Percentiles rank a stretch among this genome's conserved stretches.
phyloP scores from a whole-genome alignment of 176 grass and related monocot genomes.

The Neostapfia colusana region DNA sequence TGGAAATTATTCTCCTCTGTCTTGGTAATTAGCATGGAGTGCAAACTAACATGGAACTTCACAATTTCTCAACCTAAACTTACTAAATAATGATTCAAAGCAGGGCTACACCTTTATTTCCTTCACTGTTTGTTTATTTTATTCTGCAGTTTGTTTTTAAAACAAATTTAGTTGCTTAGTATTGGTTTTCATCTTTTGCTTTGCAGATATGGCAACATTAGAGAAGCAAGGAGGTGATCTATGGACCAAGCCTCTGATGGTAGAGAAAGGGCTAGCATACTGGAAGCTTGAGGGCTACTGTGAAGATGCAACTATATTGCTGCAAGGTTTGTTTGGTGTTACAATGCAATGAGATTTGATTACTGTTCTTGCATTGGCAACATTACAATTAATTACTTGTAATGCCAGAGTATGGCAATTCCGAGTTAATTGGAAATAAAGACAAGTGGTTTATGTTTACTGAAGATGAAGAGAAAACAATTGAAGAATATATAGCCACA shows the following conservation, averaged over 20 bases:
- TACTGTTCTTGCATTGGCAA: not conserved
- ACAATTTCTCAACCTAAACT: not conserved
- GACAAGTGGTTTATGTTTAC: conserved; percentile 54
- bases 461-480: conserved; percentile 47
- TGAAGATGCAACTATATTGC: conserved; percentile 38
- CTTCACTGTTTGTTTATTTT: not conserved
- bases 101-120: not conserved
- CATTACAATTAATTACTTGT: conserved; percentile 19
- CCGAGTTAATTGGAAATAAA: conserved; percentile 16
- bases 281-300: conserved; percentile 47
- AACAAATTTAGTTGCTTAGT: not conserved
- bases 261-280: conserved; percentile 37
- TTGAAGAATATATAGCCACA: conserved; percentile 40
- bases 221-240: conserved; percentile 42
- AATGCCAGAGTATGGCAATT: conserved; percentile 38
- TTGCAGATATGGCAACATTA: conserved; percentile 37
- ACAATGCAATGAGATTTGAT: conserved; percentile 14
- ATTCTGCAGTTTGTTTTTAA: not conserved
- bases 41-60: not conserved
- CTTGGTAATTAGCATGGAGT: not conserved
- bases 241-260: conserved; percentile 52
- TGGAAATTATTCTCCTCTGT: no score
- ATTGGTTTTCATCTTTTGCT: conserved; percentile 17
- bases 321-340: conserved; percentile 45
- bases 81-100: not conserved